phyloP scores from a whole-genome alignment of 148 eudicot genomes.

The Camellia japonica region DNA sequence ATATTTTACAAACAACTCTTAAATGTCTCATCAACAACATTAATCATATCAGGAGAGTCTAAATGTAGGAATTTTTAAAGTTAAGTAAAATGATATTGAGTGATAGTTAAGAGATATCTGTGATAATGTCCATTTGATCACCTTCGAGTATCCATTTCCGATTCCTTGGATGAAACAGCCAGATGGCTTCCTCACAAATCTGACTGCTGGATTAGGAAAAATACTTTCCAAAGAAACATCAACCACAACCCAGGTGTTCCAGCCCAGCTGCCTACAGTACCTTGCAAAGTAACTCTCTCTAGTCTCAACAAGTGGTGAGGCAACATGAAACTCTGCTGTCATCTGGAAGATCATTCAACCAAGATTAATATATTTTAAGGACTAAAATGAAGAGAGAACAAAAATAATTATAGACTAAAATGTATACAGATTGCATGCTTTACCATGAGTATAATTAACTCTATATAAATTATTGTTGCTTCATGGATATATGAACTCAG shows the following conservation, averaged over 20 bases:
- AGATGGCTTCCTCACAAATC: constrained; percentile 49
- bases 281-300: constrained; percentile 54
- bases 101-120: too few relatives aligned
- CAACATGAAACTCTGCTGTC: constrained; percentile 45
- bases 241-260: constrained; percentile 45
- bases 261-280: constrained; percentile 33
- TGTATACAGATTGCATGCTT: too few relatives aligned
- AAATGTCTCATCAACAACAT: too few relatives aligned
- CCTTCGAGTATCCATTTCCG: constrained; percentile 38
- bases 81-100: too few relatives aligned
- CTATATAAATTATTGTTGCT: too few relatives aligned
- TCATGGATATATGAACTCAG: too few relatives aligned
- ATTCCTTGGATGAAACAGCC: constrained; percentile 58
- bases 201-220: constrained; percentile 33
- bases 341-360: constrained; percentile 30
- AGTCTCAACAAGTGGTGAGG: constrained; percentile 49
- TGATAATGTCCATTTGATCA: neutral
- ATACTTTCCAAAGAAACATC: constrained; percentile 58
- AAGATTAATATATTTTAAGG: too few relatives aligned
- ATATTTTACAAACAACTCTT: neutral
- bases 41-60: too few relatives aligned
- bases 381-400: too few relatives aligned
- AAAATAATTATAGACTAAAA: too few relatives aligned
- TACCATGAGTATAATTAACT: too few relatives aligned
- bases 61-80: too few relatives aligned